Conservation (phyloP, 2,329 filamentous ascomycete species). For the Aureobasidium zeae region DNA sequence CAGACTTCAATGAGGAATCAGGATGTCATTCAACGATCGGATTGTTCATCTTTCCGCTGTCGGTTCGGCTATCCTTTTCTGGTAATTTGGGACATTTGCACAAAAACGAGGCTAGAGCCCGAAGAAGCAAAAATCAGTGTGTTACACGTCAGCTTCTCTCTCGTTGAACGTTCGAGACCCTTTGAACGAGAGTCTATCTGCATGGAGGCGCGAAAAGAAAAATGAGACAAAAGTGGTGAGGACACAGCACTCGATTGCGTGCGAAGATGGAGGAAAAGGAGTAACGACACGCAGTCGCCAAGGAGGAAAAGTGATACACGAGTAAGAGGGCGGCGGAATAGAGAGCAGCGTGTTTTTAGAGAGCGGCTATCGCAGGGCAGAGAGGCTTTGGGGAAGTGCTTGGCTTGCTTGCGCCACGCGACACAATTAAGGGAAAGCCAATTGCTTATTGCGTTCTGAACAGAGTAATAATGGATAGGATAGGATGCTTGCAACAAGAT, state of each 20-base stretch:
- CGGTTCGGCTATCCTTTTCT: not conserved
- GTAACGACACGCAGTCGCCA: not conserved
- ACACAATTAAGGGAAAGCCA: not conserved
- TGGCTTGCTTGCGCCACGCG: slow-evolving; percentile 5
- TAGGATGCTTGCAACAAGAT: too few relatives aligned
- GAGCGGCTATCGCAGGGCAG: slow-evolving; percentile 3
- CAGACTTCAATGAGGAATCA: too few relatives aligned
- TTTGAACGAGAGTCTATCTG: slow-evolving; percentile 1
- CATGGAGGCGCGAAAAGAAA: not conserved
- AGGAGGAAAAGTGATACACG: not conserved
- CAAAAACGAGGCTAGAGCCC: slow-evolving; percentile 6
- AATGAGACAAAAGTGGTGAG: not conserved
- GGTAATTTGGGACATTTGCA: too few relatives aligned
- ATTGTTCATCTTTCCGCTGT: not conserved
- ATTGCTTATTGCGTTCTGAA: too few relatives aligned
- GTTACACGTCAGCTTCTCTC: slow-evolving; percentile 11
- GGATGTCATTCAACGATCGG: too few relatives aligned
- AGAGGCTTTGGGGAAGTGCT: slow-evolving; percentile 1
- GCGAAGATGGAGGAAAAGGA: not conserved
- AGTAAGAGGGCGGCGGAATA: not conserved
- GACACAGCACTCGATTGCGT: not conserved
- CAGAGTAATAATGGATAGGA: too few relatives aligned
- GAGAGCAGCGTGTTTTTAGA: not conserved
- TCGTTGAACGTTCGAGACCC: slow-evolving; percentile 2
- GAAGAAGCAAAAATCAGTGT: slow-evolving; percentile 11